These are phyloP conservation scores for Carallia brachiata DNA, from an alignment of 345 rosid genomes.

Conservation along the genomic window DNA sequence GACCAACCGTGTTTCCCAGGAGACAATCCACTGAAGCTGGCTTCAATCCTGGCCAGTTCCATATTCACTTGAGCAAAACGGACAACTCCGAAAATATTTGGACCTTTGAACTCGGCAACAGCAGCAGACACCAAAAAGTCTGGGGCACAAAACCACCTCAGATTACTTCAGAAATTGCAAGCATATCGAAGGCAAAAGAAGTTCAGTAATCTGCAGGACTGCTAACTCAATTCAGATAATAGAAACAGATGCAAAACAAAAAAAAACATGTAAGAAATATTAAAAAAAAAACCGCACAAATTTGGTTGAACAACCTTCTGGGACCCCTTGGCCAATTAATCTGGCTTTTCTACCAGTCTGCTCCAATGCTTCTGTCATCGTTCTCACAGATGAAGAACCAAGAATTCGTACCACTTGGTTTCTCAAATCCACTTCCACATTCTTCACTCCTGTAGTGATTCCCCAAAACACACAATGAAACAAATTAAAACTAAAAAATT, in stretches of 20 bases:
- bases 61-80: slow-evolving; percentile 86
- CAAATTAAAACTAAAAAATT: too few relatives aligned
- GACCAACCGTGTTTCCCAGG: slow-evolving; percentile 88
- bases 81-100: slow-evolving; percentile 75
- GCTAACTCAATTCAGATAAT: too few relatives aligned
- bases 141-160: slow-evolving; percentile 21
- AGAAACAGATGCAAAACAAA: too few relatives aligned
- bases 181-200: not conserved
- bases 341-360: slow-evolving; percentile 84
- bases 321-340: slow-evolving; percentile 89
- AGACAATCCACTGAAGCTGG: slow-evolving; percentile 74
- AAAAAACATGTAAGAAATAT: not conserved
- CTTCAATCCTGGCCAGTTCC: slow-evolving; percentile 89
- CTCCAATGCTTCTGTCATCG: slow-evolving; percentile 80
- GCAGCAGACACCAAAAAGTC: slow-evolving; percentile 92
- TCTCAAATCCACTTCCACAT: slow-evolving; percentile 76
- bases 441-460: slow-evolving; percentile 55
- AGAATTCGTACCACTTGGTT: slow-evolving; percentile 84
- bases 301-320: slow-evolving; percentile 60
- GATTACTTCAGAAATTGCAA: not conserved
- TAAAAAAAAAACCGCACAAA: not conserved
- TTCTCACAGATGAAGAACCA: slow-evolving; percentile 71
- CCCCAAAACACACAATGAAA: too few relatives aligned
- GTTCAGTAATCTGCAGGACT: too few relatives aligned
- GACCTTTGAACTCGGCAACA: slow-evolving; percentile 95